Base-by-base conservation (phyloP, 352 stramenopile genomes). In the Globisporangium apiculatum region DNA sequence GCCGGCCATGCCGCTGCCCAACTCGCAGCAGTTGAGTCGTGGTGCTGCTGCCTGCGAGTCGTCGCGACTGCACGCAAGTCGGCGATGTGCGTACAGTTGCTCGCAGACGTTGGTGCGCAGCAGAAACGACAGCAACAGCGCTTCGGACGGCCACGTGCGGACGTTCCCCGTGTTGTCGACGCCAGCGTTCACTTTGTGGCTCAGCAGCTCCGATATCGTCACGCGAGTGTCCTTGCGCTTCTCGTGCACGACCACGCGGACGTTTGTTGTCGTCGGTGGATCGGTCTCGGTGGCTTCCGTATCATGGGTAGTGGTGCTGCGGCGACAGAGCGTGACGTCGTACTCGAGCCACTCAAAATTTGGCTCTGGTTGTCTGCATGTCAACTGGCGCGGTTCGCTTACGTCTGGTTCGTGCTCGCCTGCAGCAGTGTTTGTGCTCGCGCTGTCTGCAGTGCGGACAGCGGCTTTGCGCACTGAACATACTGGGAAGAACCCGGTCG, bases 161-260 rank as follows among this genome's bases (percentile, higher is more conserved):
- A 95, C 89, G 68, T 95, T 95, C 38, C 85, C 85, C 43, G 85
- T 95, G 70, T 95, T 95, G 69, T 95, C 85, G 40, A 95, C 85
- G 14, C 79, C 83, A 24, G 82, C 48, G 49, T 94, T 88, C 58
- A 88, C 67, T 38, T 87, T 62, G 62, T 94, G 83, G 58, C 83
- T 91, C 57, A 88, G 64, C 35, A 94, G 53, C 58, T 94, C 81
- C 3, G 73, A 58, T 7, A 91, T 62, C 7, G 75, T 71, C 53
- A 93, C 71, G 14, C 61, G 61, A 48, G 75, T 75, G 36, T 69
- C 48, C 56, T 81, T 80, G n/a, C 70, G 64, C 71, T 90, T 92
- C 53, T 92, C 82, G 45, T 87, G 82, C 11, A 88, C 76, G n/a
- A 68, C 62, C 15, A 92, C 63, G 1, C 42, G 4, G 11, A 45